Evolutionary conservation across 345 rosid species (phyloP).

Genomic region (Eutrema yunnanense): DNA sequence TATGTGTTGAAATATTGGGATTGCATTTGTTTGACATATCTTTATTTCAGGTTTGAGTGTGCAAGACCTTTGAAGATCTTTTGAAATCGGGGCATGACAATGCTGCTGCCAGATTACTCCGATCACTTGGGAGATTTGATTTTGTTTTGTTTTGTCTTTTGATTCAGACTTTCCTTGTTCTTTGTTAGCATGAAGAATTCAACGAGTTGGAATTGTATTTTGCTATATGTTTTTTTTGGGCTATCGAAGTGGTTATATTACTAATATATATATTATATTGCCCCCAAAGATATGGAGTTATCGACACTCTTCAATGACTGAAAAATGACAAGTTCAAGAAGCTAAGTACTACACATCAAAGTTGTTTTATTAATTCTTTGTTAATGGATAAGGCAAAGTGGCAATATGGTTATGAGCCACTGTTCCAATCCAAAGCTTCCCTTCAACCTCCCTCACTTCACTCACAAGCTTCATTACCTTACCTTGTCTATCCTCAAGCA

Average conservation of each 20-base stretch:
- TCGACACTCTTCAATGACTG: no score
- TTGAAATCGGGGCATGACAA: background rate
- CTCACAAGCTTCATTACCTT: conserved; percentile 89
- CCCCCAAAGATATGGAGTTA: background rate
- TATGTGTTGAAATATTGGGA: no score
- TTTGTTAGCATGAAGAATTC: background rate
- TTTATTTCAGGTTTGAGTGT: conserved; percentile 66
- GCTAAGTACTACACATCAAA: conserved; percentile 18
- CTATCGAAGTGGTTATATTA: background rate
- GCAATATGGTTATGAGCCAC: conserved; percentile 98
- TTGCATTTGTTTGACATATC: background rate
- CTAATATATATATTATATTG: background rate
- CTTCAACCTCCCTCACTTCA: conserved; percentile 80
- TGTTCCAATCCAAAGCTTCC: conserved; percentile 95
- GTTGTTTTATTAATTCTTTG: background rate
- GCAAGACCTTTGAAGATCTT: conserved; percentile 48
- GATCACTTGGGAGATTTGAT: background rate
- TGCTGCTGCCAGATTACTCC: background rate
- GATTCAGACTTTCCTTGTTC: background rate
- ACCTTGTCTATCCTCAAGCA: conserved; percentile 80
- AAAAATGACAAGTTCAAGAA: background rate
- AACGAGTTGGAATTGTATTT: conserved; percentile 3
- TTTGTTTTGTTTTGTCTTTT: background rate
- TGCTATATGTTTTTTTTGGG: background rate
- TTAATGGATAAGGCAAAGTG: conserved; percentile 56